Evolutionary conservation across 768 basidiomycete genomes (phyloP), one percentile per base, ranked within the genome.

Genomic region (Suillus americanus): DNA sequence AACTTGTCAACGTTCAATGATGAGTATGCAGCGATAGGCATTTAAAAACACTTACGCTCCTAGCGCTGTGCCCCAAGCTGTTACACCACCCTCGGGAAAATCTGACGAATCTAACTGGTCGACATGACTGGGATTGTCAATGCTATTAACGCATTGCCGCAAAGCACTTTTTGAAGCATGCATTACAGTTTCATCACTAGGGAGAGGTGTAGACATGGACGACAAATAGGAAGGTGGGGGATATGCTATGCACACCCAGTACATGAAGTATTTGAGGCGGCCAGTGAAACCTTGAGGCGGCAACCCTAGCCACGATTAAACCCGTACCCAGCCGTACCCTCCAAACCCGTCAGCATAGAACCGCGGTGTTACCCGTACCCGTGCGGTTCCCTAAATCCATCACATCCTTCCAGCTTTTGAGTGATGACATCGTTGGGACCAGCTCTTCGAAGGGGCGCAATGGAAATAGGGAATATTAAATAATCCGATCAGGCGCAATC

Each of bases 31-130:
- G 2, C 14, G 28, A 37, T 14, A 41, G 10, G 13, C 1, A 48
- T 5, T 23, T 35, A 41, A 4, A 40, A 50, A 48, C 35, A 66
- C 73, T 66, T 67, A 50, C 73, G 69, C 73, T 71, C 73, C 73
- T 20, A 60, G 41, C 3, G 60, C 69, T 7, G 73, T 74, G 2
- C 56, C 46, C 73, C 73, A 74, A 33, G 73, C 73, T n/a, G 66
- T 60, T 40, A 62, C 23, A 43, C 72, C 73, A 41, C 73, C 74
- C 12, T 76, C 74, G 25, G 71, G 73, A 35, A 65, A 43, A 9
- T 64, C 9, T 18, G 45, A 14, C 38, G 38, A 16, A 10, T 41
- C 56, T 25, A 3, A 25, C 8, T 38, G 9, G 23, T 40, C 8
- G 8, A 3, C 23, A 16, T 38, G 13, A 6, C 37, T 35, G 23